These are phyloP conservation scores for Phytophthora litchii DNA, from an alignment of 352 stramenopile species.

Conservation along the genomic window DNA sequence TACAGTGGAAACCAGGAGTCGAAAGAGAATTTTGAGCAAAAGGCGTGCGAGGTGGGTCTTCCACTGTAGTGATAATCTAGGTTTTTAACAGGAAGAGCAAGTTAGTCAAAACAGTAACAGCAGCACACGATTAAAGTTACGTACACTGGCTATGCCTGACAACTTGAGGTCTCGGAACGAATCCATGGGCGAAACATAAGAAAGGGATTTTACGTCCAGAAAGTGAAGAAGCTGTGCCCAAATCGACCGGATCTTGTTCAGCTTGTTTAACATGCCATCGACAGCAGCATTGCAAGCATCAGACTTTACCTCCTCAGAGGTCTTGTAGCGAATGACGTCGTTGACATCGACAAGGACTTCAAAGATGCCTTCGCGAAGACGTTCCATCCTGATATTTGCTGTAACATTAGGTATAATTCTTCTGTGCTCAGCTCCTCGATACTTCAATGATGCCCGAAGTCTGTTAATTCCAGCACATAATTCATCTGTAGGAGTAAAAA, in stretches of 20 bases:
- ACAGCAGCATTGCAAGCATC: conserved; percentile 73
- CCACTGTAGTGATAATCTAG: conserved; percentile 51
- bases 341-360: conserved; percentile 73
- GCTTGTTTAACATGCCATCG: conserved; percentile 55
- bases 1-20: conserved; percentile 33
- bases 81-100: not conserved
- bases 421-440: conserved; percentile 48
- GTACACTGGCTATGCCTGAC: conserved; percentile 69
- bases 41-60: conserved; percentile 30
- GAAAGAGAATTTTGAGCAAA: conserved; percentile 24
- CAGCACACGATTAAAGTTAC: conserved; percentile 21
- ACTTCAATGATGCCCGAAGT: conserved; percentile 69
- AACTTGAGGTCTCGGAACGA: conserved; percentile 69
- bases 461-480: conserved; percentile 63
- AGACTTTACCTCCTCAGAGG: conserved; percentile 45
- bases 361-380: conserved; percentile 59
- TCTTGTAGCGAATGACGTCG: conserved; percentile 58
- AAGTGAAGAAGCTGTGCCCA: conserved; percentile 82
- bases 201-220: conserved; percentile 66
- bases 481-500: conserved; percentile 72
- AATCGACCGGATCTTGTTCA: conserved; percentile 54
- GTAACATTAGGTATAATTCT: conserved; percentile 69
- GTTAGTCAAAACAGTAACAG: conserved; percentile 7
- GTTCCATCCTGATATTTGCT: conserved; percentile 70
- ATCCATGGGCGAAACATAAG: conserved; percentile 48